A percentile compares a stretch with the other conserved stretches of the same genome.
These are phyloP conservation scores for Pyrenophora teres DNA, from an alignment of 2,329 filamentous ascomycete species.

Conservation along the genomic window DNA sequence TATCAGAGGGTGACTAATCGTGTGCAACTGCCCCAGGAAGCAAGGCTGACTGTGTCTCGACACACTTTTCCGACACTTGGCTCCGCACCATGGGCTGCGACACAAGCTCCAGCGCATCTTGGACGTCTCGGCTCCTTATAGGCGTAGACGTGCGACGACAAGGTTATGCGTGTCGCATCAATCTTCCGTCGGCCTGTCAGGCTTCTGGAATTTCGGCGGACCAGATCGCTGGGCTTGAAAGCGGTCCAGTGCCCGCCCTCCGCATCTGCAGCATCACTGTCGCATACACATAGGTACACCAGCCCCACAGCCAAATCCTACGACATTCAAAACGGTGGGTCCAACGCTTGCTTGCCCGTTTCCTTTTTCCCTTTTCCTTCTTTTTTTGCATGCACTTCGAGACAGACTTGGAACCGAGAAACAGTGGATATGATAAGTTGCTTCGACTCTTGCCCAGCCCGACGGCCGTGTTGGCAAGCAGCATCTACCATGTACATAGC, in stretches of 20 bases:
- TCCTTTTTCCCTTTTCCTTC: too few species aligned
- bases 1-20: slow-evolving; percentile 33
- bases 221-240: slow-evolving; percentile 10
- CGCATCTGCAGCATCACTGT: slow-evolving; percentile 28
- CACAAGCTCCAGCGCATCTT: slow-evolving; percentile 20
- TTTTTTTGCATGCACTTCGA: too few species aligned
- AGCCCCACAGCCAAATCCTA: slow-evolving; percentile 9
- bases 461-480: neutral
- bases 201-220: slow-evolving; percentile 17
- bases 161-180: slow-evolving; percentile 26
- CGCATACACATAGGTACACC: slow-evolving; percentile 4
- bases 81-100: slow-evolving; percentile 38
- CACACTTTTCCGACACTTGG: slow-evolving; percentile 34
- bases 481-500: too few species aligned
- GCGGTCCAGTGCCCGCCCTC: slow-evolving; percentile 18
- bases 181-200: slow-evolving; percentile 22
- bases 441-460: neutral
- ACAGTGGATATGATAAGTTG: too few species aligned
- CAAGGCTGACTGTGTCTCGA: slow-evolving; percentile 22
- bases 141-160: slow-evolving; percentile 23
- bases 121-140: slow-evolving; percentile 18
- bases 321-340: slow-evolving; percentile 13
- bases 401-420: too few species aligned
- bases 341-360: slow-evolving; percentile 5
- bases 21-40: slow-evolving; percentile 24